phyloP scores from a whole-genome alignment of 805 yeast genomes.

The Starmerella floricola region DNA sequence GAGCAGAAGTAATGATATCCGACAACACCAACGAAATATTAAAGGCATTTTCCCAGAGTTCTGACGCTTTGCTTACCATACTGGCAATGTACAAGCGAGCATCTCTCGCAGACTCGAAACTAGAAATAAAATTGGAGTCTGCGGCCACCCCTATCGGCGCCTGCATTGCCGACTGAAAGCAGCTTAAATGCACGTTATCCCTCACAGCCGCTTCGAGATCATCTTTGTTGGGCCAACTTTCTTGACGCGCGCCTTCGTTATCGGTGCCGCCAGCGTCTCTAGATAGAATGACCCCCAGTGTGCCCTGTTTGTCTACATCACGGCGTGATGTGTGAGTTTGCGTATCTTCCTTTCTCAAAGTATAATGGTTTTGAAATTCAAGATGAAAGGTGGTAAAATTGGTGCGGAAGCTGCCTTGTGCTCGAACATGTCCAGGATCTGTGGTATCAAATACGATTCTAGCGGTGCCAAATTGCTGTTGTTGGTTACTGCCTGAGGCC shows the following conservation, averaged over 20 bases:
- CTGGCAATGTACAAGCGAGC: constrained; percentile 27
- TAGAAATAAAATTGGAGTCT: constrained; percentile 28
- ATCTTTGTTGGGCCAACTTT: background rate
- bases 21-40: constrained; percentile 30
- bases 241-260: no score
- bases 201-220: background rate
- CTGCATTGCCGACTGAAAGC: background rate
- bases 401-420: background rate
- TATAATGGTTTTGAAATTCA: background rate
- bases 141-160: constrained; percentile 31
- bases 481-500: no score
- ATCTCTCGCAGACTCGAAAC: constrained; percentile 23
- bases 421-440: background rate
- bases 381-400: background rate
- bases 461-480: background rate
- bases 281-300: no score
- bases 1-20: constrained; percentile 24
- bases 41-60: constrained; percentile 28
- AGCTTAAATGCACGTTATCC: background rate
- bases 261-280: no score
- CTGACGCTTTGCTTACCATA: constrained; percentile 28
- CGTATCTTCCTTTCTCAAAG: no score
- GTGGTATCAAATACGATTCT: background rate
- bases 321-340: no score
- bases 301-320: no score